A percentile compares a stretch with the other conserved stretches of the same genome.
Evolutionary conservation across 2,329 filamentous ascomycete species (phyloP).

Genomic region (Spiromastix sp.): DNA sequence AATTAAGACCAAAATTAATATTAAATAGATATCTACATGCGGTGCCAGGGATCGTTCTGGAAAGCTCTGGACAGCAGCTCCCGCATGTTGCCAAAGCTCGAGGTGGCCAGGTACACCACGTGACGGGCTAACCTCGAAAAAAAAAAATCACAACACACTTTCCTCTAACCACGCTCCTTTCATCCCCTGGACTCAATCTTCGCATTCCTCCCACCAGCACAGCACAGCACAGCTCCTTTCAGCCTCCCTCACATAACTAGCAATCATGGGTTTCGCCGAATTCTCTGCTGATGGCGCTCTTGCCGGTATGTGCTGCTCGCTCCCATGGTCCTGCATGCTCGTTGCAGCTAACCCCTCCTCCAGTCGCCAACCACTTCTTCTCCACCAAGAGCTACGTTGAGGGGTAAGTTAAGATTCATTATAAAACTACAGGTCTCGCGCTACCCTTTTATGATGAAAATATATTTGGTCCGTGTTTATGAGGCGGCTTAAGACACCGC

Average conservation of each 20-base stretch:
- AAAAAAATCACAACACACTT: not conserved
- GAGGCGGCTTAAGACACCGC: slow-evolving; percentile 89
- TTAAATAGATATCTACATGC: not conserved
- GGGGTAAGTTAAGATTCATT: slow-evolving; percentile 59
- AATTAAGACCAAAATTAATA: no score
- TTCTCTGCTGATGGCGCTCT: slow-evolving; percentile 53
- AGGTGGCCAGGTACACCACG: slow-evolving; percentile 3
- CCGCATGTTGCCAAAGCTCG: no score
- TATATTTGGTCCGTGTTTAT: slow-evolving; percentile 87
- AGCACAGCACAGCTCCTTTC: slow-evolving; percentile 12
- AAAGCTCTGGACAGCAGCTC: slow-evolving; percentile 5
- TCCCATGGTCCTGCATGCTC: slow-evolving; percentile 11
- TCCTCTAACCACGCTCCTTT: slow-evolving; percentile 8
- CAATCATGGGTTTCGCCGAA: slow-evolving; percentile 57
- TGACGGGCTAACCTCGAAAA: slow-evolving; percentile 1
- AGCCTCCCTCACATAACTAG: slow-evolving; percentile 13
- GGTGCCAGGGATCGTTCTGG: slow-evolving; percentile 1
- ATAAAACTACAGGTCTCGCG: no score
- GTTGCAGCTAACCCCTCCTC: slow-evolving; percentile 16
- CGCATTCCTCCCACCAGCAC: slow-evolving; percentile 15
- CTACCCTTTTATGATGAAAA: slow-evolving; percentile 63
- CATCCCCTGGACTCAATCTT: slow-evolving; percentile 14
- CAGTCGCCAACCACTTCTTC: slow-evolving; percentile 35
- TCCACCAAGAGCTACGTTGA: slow-evolving; percentile 66
- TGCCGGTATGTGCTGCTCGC: slow-evolving; percentile 39